Base-by-base conservation (phyloP, 331 rosid species). In the Rhamnella rubrinervis region DNA sequence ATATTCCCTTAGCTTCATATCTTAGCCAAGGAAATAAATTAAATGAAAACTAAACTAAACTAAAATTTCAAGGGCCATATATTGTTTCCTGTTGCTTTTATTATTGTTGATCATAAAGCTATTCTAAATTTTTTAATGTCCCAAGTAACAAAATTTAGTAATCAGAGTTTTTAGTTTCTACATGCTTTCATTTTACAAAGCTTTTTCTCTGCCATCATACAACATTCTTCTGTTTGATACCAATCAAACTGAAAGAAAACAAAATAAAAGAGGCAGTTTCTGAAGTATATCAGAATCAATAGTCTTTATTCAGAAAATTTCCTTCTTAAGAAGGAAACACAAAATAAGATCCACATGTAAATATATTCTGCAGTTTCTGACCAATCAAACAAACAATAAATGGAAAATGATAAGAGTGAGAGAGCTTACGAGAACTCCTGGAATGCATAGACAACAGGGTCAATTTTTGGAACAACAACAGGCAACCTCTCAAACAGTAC, bases 401-500 rank as follows among this genome's bases (percentile, higher is more conserved):
- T 17, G 66, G 46, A 57, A 40, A 53, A 41, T 4, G 19, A 59
- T 64, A 23, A 31, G 4, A n/a, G 1, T 23, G 40, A 66, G n/a
- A 66, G 59, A 41, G 76, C 84, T 72, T 75, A 91, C 98, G 93
- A 83, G 87, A 88, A 93, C 83, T 87, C 98, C 71, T 85, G 96
- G 79, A 90, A 93, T 4, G 97, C 95, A 63, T 91, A 93, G 73
- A 23, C 23, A 23, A 23, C 23, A 23, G 23, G 23, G 23, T 23
- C 23, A 23, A 23, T 23, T 23, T 23, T 23, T 1, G 23, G 23
- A 23, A 88, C 89, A 58, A 91, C 93, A 23, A 91, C 92, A 0
- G 98, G 98, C 70, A 93, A 68, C 80, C 98, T 81, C 88, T 93
- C 98, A 77, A 93, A 88, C 59, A 93, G 92, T 47, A 93, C 97